Conservation (phyloP, 2,329 filamentous ascomycete species). For the Beauveria brongniartii region DNA sequence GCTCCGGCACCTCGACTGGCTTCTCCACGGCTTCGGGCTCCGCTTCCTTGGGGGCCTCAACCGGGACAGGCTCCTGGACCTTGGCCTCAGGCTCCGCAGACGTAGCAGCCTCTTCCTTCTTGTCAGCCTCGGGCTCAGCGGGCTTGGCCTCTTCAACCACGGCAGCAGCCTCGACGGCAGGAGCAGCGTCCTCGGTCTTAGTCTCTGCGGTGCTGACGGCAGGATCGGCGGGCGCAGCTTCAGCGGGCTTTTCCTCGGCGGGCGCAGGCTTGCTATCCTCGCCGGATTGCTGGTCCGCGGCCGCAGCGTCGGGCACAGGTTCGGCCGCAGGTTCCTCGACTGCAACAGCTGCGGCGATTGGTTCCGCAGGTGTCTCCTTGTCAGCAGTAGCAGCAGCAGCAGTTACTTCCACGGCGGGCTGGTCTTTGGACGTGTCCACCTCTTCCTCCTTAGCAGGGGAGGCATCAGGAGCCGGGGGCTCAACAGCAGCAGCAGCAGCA, state of each 20-base stretch:
- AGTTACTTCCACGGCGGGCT: background rate
- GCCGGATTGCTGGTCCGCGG: background rate
- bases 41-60: background rate
- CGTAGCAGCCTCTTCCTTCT: constrained; percentile 6
- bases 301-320: background rate
- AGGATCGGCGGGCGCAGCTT: background rate
- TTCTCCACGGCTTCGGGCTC: background rate
- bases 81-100: background rate
- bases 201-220: background rate
- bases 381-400: background rate
- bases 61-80: background rate
- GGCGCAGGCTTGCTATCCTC: background rate
- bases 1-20: background rate
- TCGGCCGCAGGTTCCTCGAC: background rate
- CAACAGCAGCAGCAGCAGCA: constrained; percentile 3
- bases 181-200: background rate
- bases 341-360: background rate
- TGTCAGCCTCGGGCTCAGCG: constrained; percentile 6
- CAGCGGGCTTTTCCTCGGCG: background rate
- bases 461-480: background rate
- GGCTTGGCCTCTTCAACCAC: background rate
- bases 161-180: background rate
- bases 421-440: background rate
- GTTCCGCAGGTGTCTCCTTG: constrained; percentile 2
- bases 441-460: background rate